Evolutionary conservation across 73 alveolate species (phyloP).

Genomic region (Loxodes magnus): DNA sequence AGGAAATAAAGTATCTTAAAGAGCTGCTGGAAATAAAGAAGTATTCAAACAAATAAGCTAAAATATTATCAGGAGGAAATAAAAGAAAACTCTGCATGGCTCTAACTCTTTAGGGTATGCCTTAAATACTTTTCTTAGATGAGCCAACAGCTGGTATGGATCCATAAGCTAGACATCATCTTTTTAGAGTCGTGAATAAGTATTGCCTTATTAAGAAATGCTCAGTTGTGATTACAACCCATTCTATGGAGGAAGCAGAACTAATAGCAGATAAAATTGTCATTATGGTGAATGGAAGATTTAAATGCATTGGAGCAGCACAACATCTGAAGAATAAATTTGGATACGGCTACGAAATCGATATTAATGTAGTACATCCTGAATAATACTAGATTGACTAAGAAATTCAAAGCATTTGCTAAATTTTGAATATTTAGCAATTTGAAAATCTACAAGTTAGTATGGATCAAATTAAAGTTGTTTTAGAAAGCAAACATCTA

Average conservation of each 20-base stretch:
- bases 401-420: not conserved
- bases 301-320: conserved; percentile 69
- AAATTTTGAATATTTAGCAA: not conserved
- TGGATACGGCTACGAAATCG: conserved; percentile 70
- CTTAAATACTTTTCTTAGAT: conserved; percentile 43
- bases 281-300: conserved; percentile 58
- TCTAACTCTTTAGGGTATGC: conserved; percentile 47
- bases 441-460: not conserved
- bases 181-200: not conserved
- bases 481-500: not conserved
- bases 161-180: conserved; percentile 11
- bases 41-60: not conserved
- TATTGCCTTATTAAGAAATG: conserved; percentile 5
- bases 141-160: conserved; percentile 75
- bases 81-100: conserved; percentile 61
- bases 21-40: conserved; percentile 11
- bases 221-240: conserved; percentile 66
- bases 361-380: conserved; percentile 12
- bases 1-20: conserved; percentile 1
- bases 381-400: too few species aligned
- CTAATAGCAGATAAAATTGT: conserved; percentile 70
- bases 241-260: conserved; percentile 84
- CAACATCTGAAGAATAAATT: conserved; percentile 50
- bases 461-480: not conserved
- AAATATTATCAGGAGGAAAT: conserved; percentile 49